Conservation (phyloP, 345 rosid genomes). For the Salix udensis region DNA sequence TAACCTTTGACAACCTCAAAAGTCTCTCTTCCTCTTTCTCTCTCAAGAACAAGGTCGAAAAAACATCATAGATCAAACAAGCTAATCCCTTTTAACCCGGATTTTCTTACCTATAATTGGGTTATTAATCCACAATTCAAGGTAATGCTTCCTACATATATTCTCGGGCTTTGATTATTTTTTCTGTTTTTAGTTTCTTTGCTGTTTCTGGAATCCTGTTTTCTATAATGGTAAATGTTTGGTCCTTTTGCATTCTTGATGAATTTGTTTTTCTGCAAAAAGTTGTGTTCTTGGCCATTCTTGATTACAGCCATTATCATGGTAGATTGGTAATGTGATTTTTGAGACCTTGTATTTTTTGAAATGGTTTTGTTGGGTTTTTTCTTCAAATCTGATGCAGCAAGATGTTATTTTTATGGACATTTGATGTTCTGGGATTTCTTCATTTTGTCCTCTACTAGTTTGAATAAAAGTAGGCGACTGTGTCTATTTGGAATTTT, state of each 20-base stretch:
- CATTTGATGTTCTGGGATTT: no score
- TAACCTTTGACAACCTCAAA: background rate
- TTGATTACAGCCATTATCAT: background rate
- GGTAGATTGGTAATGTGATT: background rate
- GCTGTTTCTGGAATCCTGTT: background rate
- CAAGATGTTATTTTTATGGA: no score
- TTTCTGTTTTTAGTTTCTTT: background rate
- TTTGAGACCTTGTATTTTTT: background rate
- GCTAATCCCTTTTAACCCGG: background rate
- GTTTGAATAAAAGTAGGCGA: background rate
- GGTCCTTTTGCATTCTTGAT: background rate
- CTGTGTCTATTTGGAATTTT: background rate
- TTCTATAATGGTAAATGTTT: background rate
- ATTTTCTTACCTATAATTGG: background rate
- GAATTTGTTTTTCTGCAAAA: background rate
- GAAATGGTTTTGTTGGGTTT: background rate
- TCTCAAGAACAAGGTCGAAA: background rate
- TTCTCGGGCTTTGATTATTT: background rate
- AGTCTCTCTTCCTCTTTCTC: background rate
- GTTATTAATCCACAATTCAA: constrained; percentile 22
- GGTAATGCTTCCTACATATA: constrained; percentile 33
- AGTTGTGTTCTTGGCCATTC: background rate
- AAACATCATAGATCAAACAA: background rate
- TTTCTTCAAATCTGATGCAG: background rate
- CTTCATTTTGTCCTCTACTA: no score